A percentile compares a stretch with the other conserved stretches of the same genome.
These are phyloP conservation scores for Aureobasidium sp. DNA, from an alignment of 2,329 filamentous ascomycete genomes.

Conservation along the genomic window DNA sequence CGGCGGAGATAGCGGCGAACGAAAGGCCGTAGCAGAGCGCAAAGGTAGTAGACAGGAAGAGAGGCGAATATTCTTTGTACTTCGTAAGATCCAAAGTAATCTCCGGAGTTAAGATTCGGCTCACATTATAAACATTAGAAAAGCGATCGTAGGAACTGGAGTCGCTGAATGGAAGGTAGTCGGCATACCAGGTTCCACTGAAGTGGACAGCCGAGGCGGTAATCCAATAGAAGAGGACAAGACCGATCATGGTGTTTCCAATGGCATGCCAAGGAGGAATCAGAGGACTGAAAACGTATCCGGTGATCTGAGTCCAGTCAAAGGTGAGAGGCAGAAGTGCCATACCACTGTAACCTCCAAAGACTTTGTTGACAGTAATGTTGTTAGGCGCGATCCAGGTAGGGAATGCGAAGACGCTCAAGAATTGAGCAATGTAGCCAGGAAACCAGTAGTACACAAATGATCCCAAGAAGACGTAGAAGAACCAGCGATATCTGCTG, in stretches of 20 bases:
- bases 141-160: conserved; percentile 77
- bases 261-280: conserved; percentile 60
- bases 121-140: conserved; percentile 73
- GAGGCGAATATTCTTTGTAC: conserved; percentile 70
- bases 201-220: conserved; percentile 65
- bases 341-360: conserved; percentile 77
- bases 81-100: conserved; percentile 71
- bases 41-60: conserved; percentile 82
- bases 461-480: conserved; percentile 60
- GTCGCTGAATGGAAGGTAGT: conserved; percentile 80
- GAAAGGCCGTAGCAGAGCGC: conserved; percentile 80
- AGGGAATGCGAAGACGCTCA: conserved; percentile 82
- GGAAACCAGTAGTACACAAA: conserved; percentile 84
- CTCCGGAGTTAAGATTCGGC: conserved; percentile 67
- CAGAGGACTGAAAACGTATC: conserved; percentile 60
- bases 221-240: conserved; percentile 54
- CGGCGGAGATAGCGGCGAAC: conserved; percentile 72
- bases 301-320: conserved; percentile 70
- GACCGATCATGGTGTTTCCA: conserved; percentile 21
- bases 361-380: conserved; percentile 75
- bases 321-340: conserved; percentile 63
- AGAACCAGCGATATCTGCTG: conserved; percentile 77
- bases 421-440: conserved; percentile 70
- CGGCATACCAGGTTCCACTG: conserved; percentile 69
- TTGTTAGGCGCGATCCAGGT: conserved; percentile 84